phyloP scores from a whole-genome alignment of 2,329 filamentous ascomycete species.

The Phialophora macrospora region DNA sequence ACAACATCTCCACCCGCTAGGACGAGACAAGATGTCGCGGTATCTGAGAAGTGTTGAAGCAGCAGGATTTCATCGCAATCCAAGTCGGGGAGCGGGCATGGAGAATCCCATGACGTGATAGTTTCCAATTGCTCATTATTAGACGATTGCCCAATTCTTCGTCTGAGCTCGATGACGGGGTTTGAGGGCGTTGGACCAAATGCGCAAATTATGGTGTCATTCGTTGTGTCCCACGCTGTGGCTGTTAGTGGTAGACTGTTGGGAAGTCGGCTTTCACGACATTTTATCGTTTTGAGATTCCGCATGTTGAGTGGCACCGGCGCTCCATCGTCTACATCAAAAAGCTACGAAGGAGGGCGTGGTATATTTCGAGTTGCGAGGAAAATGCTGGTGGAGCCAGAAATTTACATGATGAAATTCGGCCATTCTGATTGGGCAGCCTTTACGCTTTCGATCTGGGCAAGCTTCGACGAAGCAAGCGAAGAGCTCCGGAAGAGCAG shows the following conservation, averaged over 20 bases:
- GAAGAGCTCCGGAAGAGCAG: conserved; percentile 1
- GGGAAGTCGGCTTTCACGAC: conserved; percentile 67
- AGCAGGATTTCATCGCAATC: conserved; percentile 74
- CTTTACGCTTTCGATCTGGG: background rate
- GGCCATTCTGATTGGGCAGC: conserved; percentile 25
- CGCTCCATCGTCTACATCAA: conserved; percentile 3
- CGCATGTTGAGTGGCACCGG: conserved; percentile 65
- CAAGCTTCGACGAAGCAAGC: conserved; percentile 6
- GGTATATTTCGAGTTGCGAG: background rate
- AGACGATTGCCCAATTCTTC: conserved; percentile 42
- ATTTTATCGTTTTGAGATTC: conserved; percentile 80
- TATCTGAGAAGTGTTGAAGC: conserved; percentile 85
- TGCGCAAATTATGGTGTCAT: conserved; percentile 71
- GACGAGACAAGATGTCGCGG: conserved; percentile 76
- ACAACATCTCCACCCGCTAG: conserved; percentile 90
- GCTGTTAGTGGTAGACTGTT: conserved; percentile 70
- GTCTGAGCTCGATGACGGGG: conserved; percentile 73
- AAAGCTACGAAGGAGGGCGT: background rate
- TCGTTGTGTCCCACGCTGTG: conserved; percentile 79
- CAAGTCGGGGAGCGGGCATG: conserved; percentile 76
- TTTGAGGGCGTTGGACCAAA: conserved; percentile 77
- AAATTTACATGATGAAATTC: conserved; percentile 24
- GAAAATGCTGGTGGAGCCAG: conserved; percentile 14
- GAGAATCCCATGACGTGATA: conserved; percentile 88
- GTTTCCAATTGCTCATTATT: conserved; percentile 46